Conservation (phyloP, 2,329 filamentous ascomycete genomes). For the Chalara sp. region DNA sequence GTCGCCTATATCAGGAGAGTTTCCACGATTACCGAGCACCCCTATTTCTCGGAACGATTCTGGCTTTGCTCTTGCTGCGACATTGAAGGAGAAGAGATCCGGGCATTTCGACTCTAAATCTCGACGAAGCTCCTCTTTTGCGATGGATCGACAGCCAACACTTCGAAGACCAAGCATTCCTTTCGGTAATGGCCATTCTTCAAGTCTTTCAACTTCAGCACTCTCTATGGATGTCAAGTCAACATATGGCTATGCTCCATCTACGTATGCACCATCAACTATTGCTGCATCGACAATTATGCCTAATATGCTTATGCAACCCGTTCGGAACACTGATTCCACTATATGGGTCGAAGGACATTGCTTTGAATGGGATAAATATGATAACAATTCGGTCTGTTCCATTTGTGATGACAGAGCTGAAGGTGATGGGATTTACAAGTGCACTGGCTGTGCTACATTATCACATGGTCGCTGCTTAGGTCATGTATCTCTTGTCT, state of each 20-base stretch:
- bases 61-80: constrained; percentile 78
- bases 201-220: constrained; percentile 64
- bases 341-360: constrained; percentile 82
- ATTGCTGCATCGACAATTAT: constrained; percentile 80
- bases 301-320: constrained; percentile 76
- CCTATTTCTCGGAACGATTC: constrained; percentile 88
- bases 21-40: constrained; percentile 68
- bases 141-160: constrained; percentile 63
- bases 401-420: constrained; percentile 71
- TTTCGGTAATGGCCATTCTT: constrained; percentile 60
- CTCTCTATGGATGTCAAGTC: constrained; percentile 30
- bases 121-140: constrained; percentile 91
- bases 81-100: constrained; percentile 87
- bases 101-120: constrained; percentile 73
- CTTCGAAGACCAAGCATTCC: constrained; percentile 66
- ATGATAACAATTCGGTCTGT: constrained; percentile 57
- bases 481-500: constrained; percentile 57
- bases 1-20: constrained; percentile 73
- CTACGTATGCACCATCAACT: constrained; percentile 80
- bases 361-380: constrained; percentile 60
- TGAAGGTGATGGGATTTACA: constrained; percentile 61
- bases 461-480: constrained; percentile 53
- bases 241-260: constrained; percentile 64
- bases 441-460: constrained; percentile 59
- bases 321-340: constrained; percentile 70